Base-by-base conservation (phyloP, 2,329 filamentous ascomycete genomes). In the Fusarium sp. region DNA sequence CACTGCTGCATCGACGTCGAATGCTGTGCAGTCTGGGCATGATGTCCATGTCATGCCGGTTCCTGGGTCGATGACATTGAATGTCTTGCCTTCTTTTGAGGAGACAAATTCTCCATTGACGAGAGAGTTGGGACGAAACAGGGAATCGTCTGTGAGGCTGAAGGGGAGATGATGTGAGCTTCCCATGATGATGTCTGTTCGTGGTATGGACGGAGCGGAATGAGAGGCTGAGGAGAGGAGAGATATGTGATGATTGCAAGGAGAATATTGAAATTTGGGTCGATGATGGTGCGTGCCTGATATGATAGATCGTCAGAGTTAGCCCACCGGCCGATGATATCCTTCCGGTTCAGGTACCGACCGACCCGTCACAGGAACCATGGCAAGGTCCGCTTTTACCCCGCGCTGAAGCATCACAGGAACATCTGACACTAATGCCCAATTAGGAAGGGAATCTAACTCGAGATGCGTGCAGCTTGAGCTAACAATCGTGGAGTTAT, bases 1-100 rank as follows among this genome's bases (percentile, higher is more conserved):
- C 4, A 72, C 53, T 7, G 61, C 60, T 9, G 10, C 10, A 10
- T 74, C 63, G 0, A 84, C 81, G 35, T 86, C 84, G 18, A 38
- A 21, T 7, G 28, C 21, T 6, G 44, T 53, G 21, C 60, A 65
- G 12, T 69, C 66, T 6, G 67, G 30, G 12, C 60, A 64, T 10
- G 46, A 44, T 7, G 66, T 11, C 66, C 66, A 70, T 1, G 52
- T 12, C 1, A n/a, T 25, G 2, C 43, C 37, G 5, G 46, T 49
- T 32, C 67, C 67, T 15, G 67, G 66, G 5, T 70, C 67, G 6
- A 67, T 19, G 19, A 69, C 23, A 18, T 28, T 33, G 23, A 69
- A 69, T 0, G 37, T 28, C 5, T 46, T 50, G 3, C 23, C 33
- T 1, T 50, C 33, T 46, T 52, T 57, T 3, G 66, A 47, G 2